phyloP scores from a whole-genome alignment of 345 rosid genomes.

The Gossypium herbaceum region DNA sequence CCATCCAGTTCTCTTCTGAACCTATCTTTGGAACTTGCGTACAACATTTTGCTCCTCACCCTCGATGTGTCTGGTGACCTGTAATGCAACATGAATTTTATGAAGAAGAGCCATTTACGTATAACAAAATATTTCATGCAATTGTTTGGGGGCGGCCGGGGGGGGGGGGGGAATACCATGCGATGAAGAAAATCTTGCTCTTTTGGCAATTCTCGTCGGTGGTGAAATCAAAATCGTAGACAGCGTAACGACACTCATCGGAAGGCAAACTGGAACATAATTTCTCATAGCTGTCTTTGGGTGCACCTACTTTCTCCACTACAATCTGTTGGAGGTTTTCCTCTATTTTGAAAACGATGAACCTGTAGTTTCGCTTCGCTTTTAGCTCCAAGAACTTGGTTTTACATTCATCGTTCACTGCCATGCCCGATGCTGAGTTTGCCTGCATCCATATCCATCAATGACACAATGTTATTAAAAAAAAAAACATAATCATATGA shows the following conservation, averaged over 20 bases:
- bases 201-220: constrained; percentile 45
- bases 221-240: constrained; percentile 63
- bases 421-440: constrained; percentile 40
- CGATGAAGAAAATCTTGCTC: constrained; percentile 42
- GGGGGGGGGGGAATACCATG: constrained; percentile 23
- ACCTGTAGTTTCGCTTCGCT: constrained; percentile 60
- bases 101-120: too few species aligned
- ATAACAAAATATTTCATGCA: too few species aligned
- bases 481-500: too few species aligned
- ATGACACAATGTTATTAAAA: too few species aligned
- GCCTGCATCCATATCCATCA: too few species aligned
- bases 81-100: neutral
- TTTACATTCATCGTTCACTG: constrained; percentile 67
- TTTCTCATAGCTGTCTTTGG: constrained; percentile 48
- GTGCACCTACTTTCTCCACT: constrained; percentile 56
- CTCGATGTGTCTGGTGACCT: constrained; percentile 67
- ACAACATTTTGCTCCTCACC: constrained; percentile 73
- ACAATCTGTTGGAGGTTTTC: constrained; percentile 53
- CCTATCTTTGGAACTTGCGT: constrained; percentile 76
- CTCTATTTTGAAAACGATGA: constrained; percentile 72
- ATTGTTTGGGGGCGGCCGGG: too few species aligned
- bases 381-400: constrained; percentile 64
- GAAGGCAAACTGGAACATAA: constrained; percentile 46
- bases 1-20: constrained; percentile 75
- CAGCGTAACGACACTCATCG: constrained; percentile 68